phyloP scores from a whole-genome alignment of 768 basidiomycete species.

The Mycena vitilis region DNA sequence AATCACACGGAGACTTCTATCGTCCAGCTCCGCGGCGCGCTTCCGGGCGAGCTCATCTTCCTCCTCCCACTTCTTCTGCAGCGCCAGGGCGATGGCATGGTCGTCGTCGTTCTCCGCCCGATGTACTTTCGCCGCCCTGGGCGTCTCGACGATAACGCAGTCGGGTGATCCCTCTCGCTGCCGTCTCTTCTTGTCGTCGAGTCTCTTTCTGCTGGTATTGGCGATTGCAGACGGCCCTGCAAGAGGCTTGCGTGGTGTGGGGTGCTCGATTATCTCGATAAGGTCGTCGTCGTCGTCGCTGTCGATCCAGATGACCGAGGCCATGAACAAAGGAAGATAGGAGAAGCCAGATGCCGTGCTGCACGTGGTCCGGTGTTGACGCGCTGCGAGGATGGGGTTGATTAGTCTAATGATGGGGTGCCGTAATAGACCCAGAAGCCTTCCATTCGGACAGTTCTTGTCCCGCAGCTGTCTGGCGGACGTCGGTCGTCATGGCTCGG shows the following conservation, averaged over 20 bases:
- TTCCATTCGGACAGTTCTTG: too few relatives aligned
- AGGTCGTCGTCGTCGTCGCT: slow-evolving; percentile 30
- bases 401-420: too few relatives aligned
- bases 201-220: slow-evolving; percentile 2
- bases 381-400: too few relatives aligned
- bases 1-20: slow-evolving; percentile 14
- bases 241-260: slow-evolving; percentile 23
- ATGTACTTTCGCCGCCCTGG: not conserved
- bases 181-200: slow-evolving; percentile 9
- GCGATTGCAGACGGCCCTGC: slow-evolving; percentile 22
- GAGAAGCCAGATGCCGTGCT: not conserved
- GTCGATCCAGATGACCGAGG: slow-evolving; percentile 29
- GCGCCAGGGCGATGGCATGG: slow-evolving; percentile 22
- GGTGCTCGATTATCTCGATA: slow-evolving; percentile 25
- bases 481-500: too few relatives aligned
- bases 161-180: not conserved
- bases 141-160: slow-evolving; percentile 18
- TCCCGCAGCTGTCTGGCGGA: too few relatives aligned
- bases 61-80: slow-evolving; percentile 29
- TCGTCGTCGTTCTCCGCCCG: slow-evolving; percentile 16
- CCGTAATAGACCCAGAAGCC: too few relatives aligned
- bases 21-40: slow-evolving; percentile 10
- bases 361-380: not conserved
- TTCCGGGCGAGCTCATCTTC: slow-evolving; percentile 22
- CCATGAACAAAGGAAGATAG: not conserved